phyloP scores from a whole-genome alignment of 2,329 filamentous ascomycete species.

The Cladosporium sp. region DNA sequence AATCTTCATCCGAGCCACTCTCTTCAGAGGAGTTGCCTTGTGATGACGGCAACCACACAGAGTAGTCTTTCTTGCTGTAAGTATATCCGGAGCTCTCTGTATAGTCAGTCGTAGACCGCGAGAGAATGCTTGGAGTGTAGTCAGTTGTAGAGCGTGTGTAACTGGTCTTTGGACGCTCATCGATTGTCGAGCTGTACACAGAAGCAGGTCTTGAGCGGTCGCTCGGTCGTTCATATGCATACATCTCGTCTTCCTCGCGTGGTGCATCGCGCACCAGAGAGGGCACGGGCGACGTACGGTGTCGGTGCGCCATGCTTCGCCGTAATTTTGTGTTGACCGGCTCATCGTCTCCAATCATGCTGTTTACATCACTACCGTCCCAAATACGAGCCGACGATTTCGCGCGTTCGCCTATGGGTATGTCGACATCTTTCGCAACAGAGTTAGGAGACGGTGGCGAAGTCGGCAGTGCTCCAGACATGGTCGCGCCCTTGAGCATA shows the following conservation, averaged over 20 bases:
- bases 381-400: constrained; percentile 44
- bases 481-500: constrained; percentile 23
- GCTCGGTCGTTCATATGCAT: constrained; percentile 10
- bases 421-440: constrained; percentile 50
- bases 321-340: constrained; percentile 14
- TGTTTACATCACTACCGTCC: constrained; percentile 37
- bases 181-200: neutral
- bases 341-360: constrained; percentile 21
- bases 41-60: constrained; percentile 47
- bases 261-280: neutral
- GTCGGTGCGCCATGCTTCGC: constrained; percentile 22
- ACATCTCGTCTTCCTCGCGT: neutral
- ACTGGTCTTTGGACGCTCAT: constrained; percentile 4
- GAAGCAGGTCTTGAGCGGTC: neutral
- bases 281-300: constrained; percentile 18
- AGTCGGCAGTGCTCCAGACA: constrained; percentile 24
- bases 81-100: constrained; percentile 16
- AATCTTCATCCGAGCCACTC: constrained; percentile 25
- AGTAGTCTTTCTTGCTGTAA: constrained; percentile 37
- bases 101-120: constrained; percentile 24
- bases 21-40: constrained; percentile 32
- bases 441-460: constrained; percentile 19
- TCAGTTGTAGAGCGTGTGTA: constrained; percentile 22
- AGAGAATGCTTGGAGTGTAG: constrained; percentile 23
- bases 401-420: constrained; percentile 59